Evolutionary conservation across 2,329 filamentous ascomycete species (phyloP), one percentile per base, ranked within the genome.

Genomic region (Alternaria brassicicola): DNA sequence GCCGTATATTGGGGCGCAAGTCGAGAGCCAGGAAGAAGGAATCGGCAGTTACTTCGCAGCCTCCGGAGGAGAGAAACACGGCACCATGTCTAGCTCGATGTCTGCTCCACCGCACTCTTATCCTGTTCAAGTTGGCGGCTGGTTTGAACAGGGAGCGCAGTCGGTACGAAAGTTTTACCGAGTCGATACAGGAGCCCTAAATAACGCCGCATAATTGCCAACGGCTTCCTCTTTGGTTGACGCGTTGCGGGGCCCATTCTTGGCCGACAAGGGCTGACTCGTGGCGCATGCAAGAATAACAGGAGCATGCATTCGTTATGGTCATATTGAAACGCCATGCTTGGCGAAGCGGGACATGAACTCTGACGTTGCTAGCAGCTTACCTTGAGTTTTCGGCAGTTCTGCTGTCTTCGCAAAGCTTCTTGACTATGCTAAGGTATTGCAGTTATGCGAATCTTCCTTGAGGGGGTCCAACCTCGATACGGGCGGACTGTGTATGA

Each of bases 21-120:
- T 58, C 48, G 45, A 52, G 45, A 38, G 52, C 55, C 55, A 64
- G 65, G 64, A 55, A 59, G 55, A 56, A 45, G 57, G 50, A 60
- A 54, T 67, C 72, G 70, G 72, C 67, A 74, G 69, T 74, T 74
- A 68, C 33, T 57, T 58, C 36, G 49, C 50, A 64, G 53, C 65
- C 50, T 61, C 41, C 46, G 58, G 52, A 52, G 28, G 41, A 49
- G 51, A 55, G 52, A 39, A 52, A 58, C 59, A 51, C 48, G 67
- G 55, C 43, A n/a, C 54, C 59, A 59, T 63, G 49, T 56, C 63
- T 63, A 60, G 58, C 62, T 67, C 54, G 50, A 66, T 64, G 57
- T 36, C 45, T 43, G 45, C 39, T 60, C 55, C 58, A 62, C 61
- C 41, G 38, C 48, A 47, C 39, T 36, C 61, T 61, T 62, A 45